Conservation (phyloP, 2,329 filamentous ascomycete species). For the Pestalotiopsis sp. region DNA sequence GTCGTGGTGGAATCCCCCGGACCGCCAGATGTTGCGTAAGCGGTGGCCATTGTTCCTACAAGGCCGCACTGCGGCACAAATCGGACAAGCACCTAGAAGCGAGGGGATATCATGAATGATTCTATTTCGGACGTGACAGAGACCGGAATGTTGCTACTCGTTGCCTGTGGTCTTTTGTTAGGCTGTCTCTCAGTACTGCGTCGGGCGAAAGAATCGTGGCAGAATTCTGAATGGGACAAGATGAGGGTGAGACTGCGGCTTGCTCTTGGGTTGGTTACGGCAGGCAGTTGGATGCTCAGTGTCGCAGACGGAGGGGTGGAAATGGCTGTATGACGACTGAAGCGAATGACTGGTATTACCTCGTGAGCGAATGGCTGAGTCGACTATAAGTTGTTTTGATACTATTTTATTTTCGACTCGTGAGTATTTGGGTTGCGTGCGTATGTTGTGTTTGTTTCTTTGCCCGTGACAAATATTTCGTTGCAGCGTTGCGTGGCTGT, state of each 20-base stretch:
- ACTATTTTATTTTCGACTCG: neutral
- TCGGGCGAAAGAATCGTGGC: constrained; percentile 1
- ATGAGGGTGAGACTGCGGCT: constrained; percentile 8
- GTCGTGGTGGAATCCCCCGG: constrained; percentile 27
- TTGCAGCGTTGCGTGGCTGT: constrained; percentile 9
- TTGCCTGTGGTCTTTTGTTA: constrained; percentile 1
- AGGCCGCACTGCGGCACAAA: constrained; percentile 34
- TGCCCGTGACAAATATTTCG: neutral
- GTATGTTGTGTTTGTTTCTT: neutral
- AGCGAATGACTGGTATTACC: constrained; percentile 11
- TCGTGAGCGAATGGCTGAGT: constrained; percentile 2
- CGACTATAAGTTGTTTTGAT: neutral
- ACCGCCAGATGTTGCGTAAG: constrained; percentile 38
- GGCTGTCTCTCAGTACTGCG: neutral
- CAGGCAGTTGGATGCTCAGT: constrained; percentile 1
- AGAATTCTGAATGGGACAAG: neutral
- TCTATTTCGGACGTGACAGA: neutral
- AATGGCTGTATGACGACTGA: constrained; percentile 3
- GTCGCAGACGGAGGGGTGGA: constrained; percentile 10
- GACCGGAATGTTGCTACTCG: neutral
- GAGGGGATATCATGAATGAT: constrained; percentile 26
- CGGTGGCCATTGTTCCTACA: constrained; percentile 32
- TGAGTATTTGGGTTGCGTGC: neutral
- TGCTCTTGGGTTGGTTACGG: neutral
- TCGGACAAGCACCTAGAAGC: constrained; percentile 27